Evolutionary conservation across 2,329 filamentous ascomycete genomes (phyloP).

Genomic region (Neonectria coccinea): DNA sequence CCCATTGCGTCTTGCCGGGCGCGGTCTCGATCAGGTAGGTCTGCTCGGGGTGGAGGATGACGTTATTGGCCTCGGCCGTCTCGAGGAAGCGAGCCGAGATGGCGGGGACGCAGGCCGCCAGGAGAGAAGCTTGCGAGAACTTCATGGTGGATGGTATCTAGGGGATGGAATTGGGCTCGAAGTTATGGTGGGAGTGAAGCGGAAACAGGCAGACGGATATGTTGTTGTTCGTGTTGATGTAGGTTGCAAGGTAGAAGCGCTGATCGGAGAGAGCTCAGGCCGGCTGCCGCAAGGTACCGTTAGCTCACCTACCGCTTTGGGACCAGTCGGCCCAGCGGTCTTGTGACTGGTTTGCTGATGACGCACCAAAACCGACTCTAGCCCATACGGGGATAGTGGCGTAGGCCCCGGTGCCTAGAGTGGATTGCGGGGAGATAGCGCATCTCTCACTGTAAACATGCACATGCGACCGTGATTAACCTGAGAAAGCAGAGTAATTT

Average conservation of each 20-base stretch:
- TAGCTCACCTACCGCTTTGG: conserved; percentile 20
- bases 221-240: conserved; percentile 5
- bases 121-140: conserved; percentile 62
- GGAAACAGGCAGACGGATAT: not conserved
- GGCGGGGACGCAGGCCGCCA: conserved; percentile 67
- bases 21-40: conserved; percentile 82
- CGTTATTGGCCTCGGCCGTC: conserved; percentile 61
- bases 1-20: conserved; percentile 86
- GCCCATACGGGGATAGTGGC: not conserved
- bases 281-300: conserved; percentile 21
- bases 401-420: not conserved
- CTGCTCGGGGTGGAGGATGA: conserved; percentile 58
- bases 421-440: not conserved
- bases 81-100: conserved; percentile 69
- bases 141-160: conserved; percentile 58
- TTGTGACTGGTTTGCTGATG: conserved; percentile 18
- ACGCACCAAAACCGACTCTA: conserved; percentile 16
- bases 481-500: not conserved
- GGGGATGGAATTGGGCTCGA: not conserved
- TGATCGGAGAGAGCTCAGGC: conserved; percentile 16
- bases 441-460: not conserved
- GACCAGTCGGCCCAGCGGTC: conserved; percentile 6
- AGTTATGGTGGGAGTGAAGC: not conserved
- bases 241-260: not conserved
- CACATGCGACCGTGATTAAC: not conserved